A percentile compares a stretch with the other conserved stretches of the same genome.
phyloP scores from a whole-genome alignment of 2,329 filamentous ascomycete genomes.

The Apiospora koreana region DNA sequence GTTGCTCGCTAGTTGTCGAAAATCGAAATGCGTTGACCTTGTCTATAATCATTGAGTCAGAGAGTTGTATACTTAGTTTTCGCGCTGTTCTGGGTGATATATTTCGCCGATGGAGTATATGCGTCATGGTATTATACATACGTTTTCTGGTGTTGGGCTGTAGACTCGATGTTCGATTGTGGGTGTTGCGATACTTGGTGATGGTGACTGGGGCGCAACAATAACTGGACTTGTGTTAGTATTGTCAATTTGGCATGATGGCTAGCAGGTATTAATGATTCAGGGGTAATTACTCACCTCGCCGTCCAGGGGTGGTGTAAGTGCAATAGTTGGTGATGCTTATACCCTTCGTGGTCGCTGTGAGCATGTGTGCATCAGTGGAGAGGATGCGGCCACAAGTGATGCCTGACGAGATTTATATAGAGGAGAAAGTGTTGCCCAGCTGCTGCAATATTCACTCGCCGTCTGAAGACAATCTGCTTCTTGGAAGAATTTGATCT shows the following conservation, averaged over 20 bases:
- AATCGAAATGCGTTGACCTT: neutral
- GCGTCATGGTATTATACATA: neutral
- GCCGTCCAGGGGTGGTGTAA: neutral
- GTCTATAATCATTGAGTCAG: neutral
- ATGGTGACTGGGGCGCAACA: neutral
- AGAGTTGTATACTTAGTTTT: neutral
- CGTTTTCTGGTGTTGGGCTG: neutral
- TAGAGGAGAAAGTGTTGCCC: neutral
- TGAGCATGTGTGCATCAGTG: neutral
- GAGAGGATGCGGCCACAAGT: neutral
- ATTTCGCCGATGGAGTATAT: neutral
- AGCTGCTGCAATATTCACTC: neutral
- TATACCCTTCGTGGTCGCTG: neutral
- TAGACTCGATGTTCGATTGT: no score
- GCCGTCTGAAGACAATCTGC: neutral
- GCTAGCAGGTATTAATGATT: neutral
- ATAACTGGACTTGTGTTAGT: neutral
- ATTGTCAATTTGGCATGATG: neutral
- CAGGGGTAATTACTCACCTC: neutral
- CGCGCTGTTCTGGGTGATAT: neutral
- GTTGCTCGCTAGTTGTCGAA: neutral
- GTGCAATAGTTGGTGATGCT: neutral
- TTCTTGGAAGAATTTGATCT: neutral
- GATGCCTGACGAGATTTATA: neutral
- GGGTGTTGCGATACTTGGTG: no score